Base-by-base conservation (phyloP, 2,329 filamentous ascomycete genomes). In the Tolypocladium ophioglossoides region DNA sequence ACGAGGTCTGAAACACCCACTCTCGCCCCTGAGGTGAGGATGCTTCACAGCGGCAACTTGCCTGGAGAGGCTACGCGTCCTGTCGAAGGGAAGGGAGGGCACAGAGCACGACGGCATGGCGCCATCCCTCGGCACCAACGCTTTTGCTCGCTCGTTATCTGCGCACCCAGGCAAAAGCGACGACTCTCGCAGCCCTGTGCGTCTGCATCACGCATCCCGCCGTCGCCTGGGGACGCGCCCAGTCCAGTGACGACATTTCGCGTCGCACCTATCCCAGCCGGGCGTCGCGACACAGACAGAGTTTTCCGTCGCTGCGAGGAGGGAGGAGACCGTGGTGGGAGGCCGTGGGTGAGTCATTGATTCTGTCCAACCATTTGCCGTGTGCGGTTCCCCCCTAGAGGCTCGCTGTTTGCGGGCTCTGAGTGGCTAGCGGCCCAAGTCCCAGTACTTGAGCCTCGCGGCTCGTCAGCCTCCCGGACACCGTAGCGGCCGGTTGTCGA, bases 391-490 rank as follows among this genome's bases (percentile, higher is more conserved):
- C 55, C 52, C 55, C 62, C 32, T 57, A 57, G 60, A 64, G 61
- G 59, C 62, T 64, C 57, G 64, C 59, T 60, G 62, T 60, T 65
- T 68, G 61, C 65, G 63, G 61, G 60, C 59, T 60, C 57, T 68
- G 58, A 68, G 58, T 69, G 67, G 66, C 62, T 62, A 57, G 54
- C 54, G 37, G 44, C 55, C 52, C 55, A 63, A 58, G 63, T 66
- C 61, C 57, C 46, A 52, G 51, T 61, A 58, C 59, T 49, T 49
- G 11, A 35, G 20, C 35, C 46, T 30, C 37, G 24, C 40, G 16
- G 41, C n/a, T 34, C 38, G 18, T 14, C 34, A 46, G 22, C 20
- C 35, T 24, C 39, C 6, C 16, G 16, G 39, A 30, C 30, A 18
- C 2, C 5, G 18, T 14, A 12, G 27, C 6, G 44, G 44, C 44